phyloP scores from a whole-genome alignment of 1,139 yeast species.

The Ogataea hybrid region DNA sequence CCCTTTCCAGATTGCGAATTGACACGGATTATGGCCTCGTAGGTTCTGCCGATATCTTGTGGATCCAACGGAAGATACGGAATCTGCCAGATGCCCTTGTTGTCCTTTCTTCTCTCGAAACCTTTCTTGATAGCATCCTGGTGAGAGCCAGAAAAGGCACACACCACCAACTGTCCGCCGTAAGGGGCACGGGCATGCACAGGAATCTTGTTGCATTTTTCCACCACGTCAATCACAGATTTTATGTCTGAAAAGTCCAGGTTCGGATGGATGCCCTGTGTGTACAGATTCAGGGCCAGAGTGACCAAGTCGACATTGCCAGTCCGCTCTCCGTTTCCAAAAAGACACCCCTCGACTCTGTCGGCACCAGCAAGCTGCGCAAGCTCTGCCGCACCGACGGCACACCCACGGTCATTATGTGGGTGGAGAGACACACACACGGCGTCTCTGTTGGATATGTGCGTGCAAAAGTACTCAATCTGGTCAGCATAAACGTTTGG shows the following conservation, averaged over 20 bases:
- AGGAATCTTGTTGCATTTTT: slow-evolving; percentile 93
- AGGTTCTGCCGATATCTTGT: slow-evolving; percentile 91
- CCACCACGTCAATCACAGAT: slow-evolving; percentile 81
- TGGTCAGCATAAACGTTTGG: slow-evolving; percentile 98
- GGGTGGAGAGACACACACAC: slow-evolving; percentile 90
- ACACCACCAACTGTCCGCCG: slow-evolving; percentile 94
- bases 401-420: slow-evolving; percentile 97
- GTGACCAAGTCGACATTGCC: slow-evolving; percentile 97
- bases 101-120: slow-evolving; percentile 51
- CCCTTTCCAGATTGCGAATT: slow-evolving; percentile 98
- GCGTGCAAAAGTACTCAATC: slow-evolving; percentile 81
- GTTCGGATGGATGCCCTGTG: slow-evolving; percentile 87
- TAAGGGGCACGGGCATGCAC: slow-evolving; percentile 94
- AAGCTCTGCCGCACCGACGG: slow-evolving; percentile 95
- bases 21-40: slow-evolving; percentile 97
- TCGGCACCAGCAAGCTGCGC: slow-evolving; percentile 96
- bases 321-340: slow-evolving; percentile 98
- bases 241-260: slow-evolving; percentile 85
- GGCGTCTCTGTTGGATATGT: slow-evolving; percentile 79
- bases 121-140: slow-evolving; percentile 99
- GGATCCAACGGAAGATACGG: slow-evolving; percentile 98
- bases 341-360: slow-evolving; percentile 95
- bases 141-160: slow-evolving; percentile 96
- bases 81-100: slow-evolving; percentile 61
- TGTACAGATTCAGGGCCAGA: slow-evolving; percentile 86